A percentile compares a stretch with the other conserved stretches of the same genome.
phyloP scores from a whole-genome alignment of 1,284 basidiomycete species.

The Anthracocystis setariae region DNA sequence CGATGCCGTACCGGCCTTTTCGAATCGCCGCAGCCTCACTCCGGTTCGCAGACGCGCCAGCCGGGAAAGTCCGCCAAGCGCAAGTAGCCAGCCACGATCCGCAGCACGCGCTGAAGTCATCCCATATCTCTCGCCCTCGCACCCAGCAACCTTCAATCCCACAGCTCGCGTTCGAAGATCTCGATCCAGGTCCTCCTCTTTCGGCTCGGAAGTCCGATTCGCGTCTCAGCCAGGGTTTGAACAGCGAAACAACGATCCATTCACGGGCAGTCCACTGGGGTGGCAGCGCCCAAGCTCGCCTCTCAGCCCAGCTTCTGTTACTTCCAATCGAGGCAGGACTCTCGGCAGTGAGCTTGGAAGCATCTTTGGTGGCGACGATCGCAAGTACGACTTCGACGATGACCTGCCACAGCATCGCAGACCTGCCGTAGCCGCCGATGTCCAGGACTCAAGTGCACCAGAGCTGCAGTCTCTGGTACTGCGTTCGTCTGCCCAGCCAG shows the following conservation, averaged over 20 bases:
- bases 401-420: constrained; percentile 36
- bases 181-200: constrained; percentile 27
- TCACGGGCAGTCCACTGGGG: constrained; percentile 6
- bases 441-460: background rate
- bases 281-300: constrained; percentile 1
- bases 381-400: constrained; percentile 40
- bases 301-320: constrained; percentile 16
- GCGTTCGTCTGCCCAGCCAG: background rate
- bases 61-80: background rate
- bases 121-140: constrained; percentile 7
- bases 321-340: constrained; percentile 33
- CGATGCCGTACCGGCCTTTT: constrained; percentile 26
- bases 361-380: constrained; percentile 53
- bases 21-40: background rate
- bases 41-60: background rate
- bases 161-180: constrained; percentile 31
- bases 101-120: background rate
- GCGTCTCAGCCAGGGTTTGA: background rate
- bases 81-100: background rate
- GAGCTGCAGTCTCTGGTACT: constrained; percentile 19
- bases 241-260: constrained; percentile 16
- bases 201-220: constrained; percentile 12
- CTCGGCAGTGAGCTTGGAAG: constrained; percentile 62
- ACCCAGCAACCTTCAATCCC: constrained; percentile 19
- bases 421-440: background rate